phyloP scores from a whole-genome alignment of 495 filamentous ascomycete species.

The Podospora comata region DNA sequence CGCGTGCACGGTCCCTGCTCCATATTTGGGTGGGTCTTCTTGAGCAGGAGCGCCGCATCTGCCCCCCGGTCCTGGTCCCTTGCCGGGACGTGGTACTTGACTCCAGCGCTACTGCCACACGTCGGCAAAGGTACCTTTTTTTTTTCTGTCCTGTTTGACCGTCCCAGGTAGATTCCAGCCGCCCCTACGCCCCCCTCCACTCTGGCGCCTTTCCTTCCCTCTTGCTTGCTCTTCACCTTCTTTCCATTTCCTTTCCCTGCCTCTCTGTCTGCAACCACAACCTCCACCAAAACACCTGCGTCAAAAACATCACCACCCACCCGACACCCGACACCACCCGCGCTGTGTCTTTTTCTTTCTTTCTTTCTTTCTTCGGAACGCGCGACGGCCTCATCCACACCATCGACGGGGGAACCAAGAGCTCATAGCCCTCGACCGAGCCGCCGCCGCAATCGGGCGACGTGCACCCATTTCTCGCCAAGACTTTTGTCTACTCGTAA shows the following conservation, averaged over 20 bases:
- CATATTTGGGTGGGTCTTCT: background rate
- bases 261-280: constrained; percentile 4
- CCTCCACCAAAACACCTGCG: constrained; percentile 2
- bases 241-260: constrained; percentile 19
- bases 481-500: constrained; percentile 3
- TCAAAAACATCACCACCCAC: background rate
- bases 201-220: constrained; percentile 4
- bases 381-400: background rate
- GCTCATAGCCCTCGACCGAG: background rate
- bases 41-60: constrained; percentile 12
- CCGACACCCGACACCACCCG: background rate
- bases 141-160: constrained; percentile 20
- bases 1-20: constrained; percentile 14
- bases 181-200: constrained; percentile 16
- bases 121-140: constrained; percentile 22
- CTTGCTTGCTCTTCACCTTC: constrained; percentile 1
- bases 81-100: constrained; percentile 11
- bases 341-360: background rate
- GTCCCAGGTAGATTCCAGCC: constrained; percentile 22
- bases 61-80: constrained; percentile 13
- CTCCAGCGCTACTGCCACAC: constrained; percentile 19
- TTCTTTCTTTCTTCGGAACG: background rate
- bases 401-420: background rate
- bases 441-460: constrained; percentile 8
- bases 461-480: constrained; percentile 20